Conservation (phyloP, 2,329 filamentous ascomycete species). For the Cercospora sp. region DNA sequence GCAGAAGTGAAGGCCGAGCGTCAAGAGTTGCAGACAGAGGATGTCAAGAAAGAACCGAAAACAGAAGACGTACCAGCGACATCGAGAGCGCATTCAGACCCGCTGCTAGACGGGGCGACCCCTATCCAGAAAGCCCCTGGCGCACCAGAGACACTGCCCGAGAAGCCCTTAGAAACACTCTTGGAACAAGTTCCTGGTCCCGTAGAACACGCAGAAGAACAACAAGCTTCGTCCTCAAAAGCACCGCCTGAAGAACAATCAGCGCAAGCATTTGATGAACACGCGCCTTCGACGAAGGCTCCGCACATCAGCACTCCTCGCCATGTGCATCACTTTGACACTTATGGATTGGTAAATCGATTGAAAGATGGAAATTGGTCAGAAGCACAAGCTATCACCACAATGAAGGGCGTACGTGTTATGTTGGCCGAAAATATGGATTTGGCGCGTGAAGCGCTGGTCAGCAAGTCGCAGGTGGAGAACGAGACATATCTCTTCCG, state of each 20-base stretch:
- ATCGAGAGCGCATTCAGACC: conserved; percentile 22
- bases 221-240: conserved; percentile 10
- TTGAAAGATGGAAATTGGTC: conserved; percentile 72
- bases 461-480: conserved; percentile 89
- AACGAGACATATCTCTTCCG: conserved; percentile 93
- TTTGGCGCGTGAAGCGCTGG: conserved; percentile 74
- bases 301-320: conserved; percentile 68
- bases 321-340: conserved; percentile 96
- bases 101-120: conserved; percentile 30
- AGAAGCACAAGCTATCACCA: conserved; percentile 71
- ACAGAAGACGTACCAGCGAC: conserved; percentile 25
- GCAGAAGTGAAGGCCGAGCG: conserved; percentile 28
- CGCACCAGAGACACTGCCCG: conserved; percentile 22
- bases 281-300: conserved; percentile 54
- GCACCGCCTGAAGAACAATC: conserved; percentile 29
- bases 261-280: conserved; percentile 35
- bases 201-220: conserved; percentile 26
- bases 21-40: conserved; percentile 12
- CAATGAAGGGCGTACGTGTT: conserved; percentile 88
- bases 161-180: conserved; percentile 33
- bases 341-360: conserved; percentile 81
- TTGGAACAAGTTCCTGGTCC: conserved; percentile 36
- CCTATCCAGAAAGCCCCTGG: conserved; percentile 17
- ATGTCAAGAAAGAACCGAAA: conserved; percentile 14
- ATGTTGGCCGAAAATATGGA: conserved; percentile 78